Percentiles rank a stretch among this genome's conserved stretches.
Evolutionary conservation across 106 monocot genomes (phyloP).

Genomic region (Apostasia ramifera): DNA sequence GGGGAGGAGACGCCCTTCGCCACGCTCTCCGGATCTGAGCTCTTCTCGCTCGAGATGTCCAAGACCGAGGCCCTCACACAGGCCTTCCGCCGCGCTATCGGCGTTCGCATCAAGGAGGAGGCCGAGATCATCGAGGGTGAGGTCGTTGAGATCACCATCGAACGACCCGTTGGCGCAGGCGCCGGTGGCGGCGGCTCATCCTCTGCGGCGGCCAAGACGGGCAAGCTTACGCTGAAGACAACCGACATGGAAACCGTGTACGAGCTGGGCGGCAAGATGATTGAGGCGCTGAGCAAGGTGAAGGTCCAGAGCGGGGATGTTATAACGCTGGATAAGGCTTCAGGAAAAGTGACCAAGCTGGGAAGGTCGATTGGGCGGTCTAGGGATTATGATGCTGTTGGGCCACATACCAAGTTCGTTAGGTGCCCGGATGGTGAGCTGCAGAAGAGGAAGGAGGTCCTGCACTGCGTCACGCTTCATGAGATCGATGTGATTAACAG

Average conservation of each 20-base stretch:
- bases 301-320: constrained; percentile 86
- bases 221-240: constrained; percentile 62
- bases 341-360: constrained; percentile 68
- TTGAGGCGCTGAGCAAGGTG: constrained; percentile 81
- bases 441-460: constrained; percentile 92
- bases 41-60: constrained; percentile 76
- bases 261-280: constrained; percentile 90
- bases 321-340: constrained; percentile 50
- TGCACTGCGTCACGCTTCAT: constrained; percentile 79
- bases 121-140: constrained; percentile 98
- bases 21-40: constrained; percentile 61
- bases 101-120: constrained; percentile 97
- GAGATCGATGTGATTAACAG: constrained; percentile 97
- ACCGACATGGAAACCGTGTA: constrained; percentile 81
- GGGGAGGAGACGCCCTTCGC: constrained; percentile 85
- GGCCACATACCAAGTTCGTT: constrained; percentile 76
- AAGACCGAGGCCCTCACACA: constrained; percentile 14
- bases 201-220: constrained; percentile 36
- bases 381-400: constrained; percentile 64
- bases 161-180: constrained; percentile 49
- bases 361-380: constrained; percentile 59
- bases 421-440: constrained; percentile 90
- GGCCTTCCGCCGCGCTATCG: constrained; percentile 44
- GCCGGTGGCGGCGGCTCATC: neutral
- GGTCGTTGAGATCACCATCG: constrained; percentile 84